These are phyloP conservation scores for Nemania sp. DNA, from an alignment of 2,329 filamentous ascomycete genomes.

Conservation along the genomic window DNA sequence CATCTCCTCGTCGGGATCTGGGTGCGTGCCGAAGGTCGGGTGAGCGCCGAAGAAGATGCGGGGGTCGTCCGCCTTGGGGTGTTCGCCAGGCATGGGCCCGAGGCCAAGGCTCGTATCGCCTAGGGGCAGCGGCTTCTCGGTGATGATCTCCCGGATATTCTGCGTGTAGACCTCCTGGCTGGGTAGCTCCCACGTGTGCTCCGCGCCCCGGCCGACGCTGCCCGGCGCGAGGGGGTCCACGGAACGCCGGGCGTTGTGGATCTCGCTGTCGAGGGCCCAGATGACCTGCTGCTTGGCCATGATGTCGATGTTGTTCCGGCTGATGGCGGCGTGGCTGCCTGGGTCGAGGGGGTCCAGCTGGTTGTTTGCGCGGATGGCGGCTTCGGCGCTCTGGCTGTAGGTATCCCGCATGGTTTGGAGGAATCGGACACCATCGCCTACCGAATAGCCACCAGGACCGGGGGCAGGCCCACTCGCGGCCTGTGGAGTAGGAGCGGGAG, in stretches of 20 bases:
- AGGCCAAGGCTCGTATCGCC: slow-evolving; percentile 34
- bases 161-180: slow-evolving; percentile 16
- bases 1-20: background rate
- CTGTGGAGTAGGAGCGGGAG: no score
- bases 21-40: slow-evolving; percentile 18
- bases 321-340: slow-evolving; percentile 35
- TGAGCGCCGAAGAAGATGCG: slow-evolving; percentile 41
- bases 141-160: slow-evolving; percentile 27
- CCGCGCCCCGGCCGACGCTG: slow-evolving; percentile 20
- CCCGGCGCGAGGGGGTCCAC: slow-evolving; percentile 18
- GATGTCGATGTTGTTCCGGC: slow-evolving; percentile 43
- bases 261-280: slow-evolving; percentile 40
- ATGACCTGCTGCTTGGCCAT: slow-evolving; percentile 42
- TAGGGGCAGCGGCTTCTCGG: slow-evolving; percentile 31
- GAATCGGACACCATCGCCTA: slow-evolving; percentile 15
- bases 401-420: slow-evolving; percentile 9
- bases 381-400: slow-evolving; percentile 28
- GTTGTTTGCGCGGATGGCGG: no score
- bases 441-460: no score
- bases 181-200: slow-evolving; percentile 26
- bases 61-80: slow-evolving; percentile 28
- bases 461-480: no score
- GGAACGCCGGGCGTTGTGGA: slow-evolving; percentile 29
- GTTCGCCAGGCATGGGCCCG: slow-evolving; percentile 42
- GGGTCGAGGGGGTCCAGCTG: slow-evolving; percentile 43